These are phyloP conservation scores for Musa balbisiana DNA, from an alignment of 202 grass and related monocot genomes.

Conservation along the genomic window DNA sequence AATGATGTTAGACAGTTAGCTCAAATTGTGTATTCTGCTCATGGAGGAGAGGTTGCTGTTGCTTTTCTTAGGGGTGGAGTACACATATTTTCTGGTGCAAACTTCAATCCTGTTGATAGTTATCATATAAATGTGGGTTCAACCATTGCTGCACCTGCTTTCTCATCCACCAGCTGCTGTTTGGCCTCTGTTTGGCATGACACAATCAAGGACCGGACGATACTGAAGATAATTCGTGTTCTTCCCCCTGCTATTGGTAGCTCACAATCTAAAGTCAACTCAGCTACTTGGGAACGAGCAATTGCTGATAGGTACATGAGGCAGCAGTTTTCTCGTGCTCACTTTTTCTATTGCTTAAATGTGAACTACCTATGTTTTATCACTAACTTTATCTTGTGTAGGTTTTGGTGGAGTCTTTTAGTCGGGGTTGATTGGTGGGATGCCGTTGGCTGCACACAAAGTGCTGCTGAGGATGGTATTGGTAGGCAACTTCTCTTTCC, in stretches of 20 bases:
- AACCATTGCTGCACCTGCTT: slow-evolving; percentile 85
- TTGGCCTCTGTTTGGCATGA: slow-evolving; percentile 98
- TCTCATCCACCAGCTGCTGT: slow-evolving; percentile 91
- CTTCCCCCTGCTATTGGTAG: slow-evolving; percentile 79
- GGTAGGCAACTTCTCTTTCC: slow-evolving; percentile 44
- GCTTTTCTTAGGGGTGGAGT: slow-evolving; percentile 91
- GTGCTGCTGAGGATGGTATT: slow-evolving; percentile 97
- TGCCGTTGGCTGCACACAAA: slow-evolving; percentile 92
- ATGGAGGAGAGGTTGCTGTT: slow-evolving; percentile 90
- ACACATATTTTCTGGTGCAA: slow-evolving; percentile 88
- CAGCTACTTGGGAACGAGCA: slow-evolving; percentile 80
- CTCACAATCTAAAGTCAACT: slow-evolving; percentile 62
- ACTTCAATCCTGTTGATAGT: slow-evolving; percentile 89
- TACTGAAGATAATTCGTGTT: slow-evolving; percentile 97
- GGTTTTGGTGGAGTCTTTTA: slow-evolving; percentile 98
- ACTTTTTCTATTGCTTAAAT: not conserved
- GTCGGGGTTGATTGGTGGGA: slow-evolving; percentile 99
- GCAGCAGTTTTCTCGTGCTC: slow-evolving; percentile 5
- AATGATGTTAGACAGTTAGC: slow-evolving; percentile 95
- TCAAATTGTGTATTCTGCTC: slow-evolving; percentile 93
- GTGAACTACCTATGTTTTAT: not conserved
- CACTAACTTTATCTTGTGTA: slow-evolving; percentile 4
- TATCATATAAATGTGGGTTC: slow-evolving; percentile 97
- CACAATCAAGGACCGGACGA: slow-evolving; percentile 79
- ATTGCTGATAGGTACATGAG: slow-evolving; percentile 86